Base-by-base conservation (phyloP, 257 asterid genomes). In the Forsythia viridissima region DNA sequence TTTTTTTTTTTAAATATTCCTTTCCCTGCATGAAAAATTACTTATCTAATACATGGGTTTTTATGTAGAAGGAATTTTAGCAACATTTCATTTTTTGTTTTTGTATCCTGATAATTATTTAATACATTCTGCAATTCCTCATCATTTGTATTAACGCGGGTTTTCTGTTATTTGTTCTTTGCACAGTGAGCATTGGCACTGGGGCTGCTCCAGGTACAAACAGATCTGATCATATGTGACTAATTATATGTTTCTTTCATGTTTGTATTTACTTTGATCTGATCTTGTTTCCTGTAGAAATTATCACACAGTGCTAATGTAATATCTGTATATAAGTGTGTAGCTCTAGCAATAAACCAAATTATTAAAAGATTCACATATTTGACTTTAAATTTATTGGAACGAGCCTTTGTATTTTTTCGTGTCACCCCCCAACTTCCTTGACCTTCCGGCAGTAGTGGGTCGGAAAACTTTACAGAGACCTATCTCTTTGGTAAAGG, bases 161-260 rank as follows among this genome's bases (percentile, higher is more conserved):
- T 6, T 42, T 41, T 71, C 73, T 44, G 41, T 43, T 63, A 70
- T 61, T 37, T 55, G 77, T 59, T 55, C 61, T 78, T 2, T 10
- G 40, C 76, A 46, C 91, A 90, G 97, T 89, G 90, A 87, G 78
- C 82, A 7, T 44, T 24, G 70, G 39, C 5, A n/a, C 79, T 24
- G 91, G 82, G 39, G 87, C 84, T 77, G 86, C 93, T 13, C 96
- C 97, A 77, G 97, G 97, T 92, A 87, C 41, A 77, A 73, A 41
- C 71, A 73, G 83, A 81, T 84, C 82, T 48, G 67, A 48, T 57
- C n/a, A 30, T 69, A 80, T 66, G 68, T 38, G 40, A 15, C 55
- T 43, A 39, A 34, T 40, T 43, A 68, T 63, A 61, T 61, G 7
- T 30, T 30, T 30, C 34, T 30, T 30, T 30, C 7, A 11, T 12